A percentile compares a stretch with the other conserved stretches of the same genome.
Conservation (phyloP, 129 eudicot species). For the Solidago caesia region DNA sequence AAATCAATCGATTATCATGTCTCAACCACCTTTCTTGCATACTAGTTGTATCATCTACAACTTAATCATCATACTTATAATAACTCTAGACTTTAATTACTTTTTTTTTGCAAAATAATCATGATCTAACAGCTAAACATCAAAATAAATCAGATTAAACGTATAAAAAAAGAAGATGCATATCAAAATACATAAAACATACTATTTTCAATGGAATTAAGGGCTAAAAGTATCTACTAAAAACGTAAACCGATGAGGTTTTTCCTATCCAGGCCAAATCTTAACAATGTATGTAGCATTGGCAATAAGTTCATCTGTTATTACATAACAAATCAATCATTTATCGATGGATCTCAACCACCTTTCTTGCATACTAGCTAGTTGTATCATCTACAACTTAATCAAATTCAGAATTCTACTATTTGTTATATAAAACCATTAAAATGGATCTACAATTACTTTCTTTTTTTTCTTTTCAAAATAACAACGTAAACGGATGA, state of each 20-base stretch:
- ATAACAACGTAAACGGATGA: too few relatives aligned
- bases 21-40: too few relatives aligned
- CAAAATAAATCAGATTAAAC: not conserved
- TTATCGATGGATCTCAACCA: not conserved
- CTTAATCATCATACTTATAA: not conserved
- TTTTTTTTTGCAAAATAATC: not conserved
- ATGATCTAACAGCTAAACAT: not conserved
- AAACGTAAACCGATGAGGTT: too few relatives aligned
- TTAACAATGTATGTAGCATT: too few relatives aligned
- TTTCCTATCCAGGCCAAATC: too few relatives aligned
- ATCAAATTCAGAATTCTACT: too few relatives aligned
- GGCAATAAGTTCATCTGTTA: too few relatives aligned
- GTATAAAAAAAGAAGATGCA: not conserved
- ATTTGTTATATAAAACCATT: too few relatives aligned
- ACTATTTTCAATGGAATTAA: not conserved
- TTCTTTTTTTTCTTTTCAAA: too few relatives aligned
- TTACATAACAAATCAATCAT: not conserved
- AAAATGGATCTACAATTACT: too few relatives aligned
- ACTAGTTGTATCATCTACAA: not conserved
- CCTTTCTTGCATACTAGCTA: not conserved
- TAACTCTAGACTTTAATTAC: not conserved
- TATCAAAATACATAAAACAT: not conserved
- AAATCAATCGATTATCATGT: too few relatives aligned
- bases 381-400: too few relatives aligned
- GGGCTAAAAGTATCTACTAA: not conserved